Conservation (phyloP, 768 basidiomycete genomes). For the Lactarius pseudohatsudake region DNA sequence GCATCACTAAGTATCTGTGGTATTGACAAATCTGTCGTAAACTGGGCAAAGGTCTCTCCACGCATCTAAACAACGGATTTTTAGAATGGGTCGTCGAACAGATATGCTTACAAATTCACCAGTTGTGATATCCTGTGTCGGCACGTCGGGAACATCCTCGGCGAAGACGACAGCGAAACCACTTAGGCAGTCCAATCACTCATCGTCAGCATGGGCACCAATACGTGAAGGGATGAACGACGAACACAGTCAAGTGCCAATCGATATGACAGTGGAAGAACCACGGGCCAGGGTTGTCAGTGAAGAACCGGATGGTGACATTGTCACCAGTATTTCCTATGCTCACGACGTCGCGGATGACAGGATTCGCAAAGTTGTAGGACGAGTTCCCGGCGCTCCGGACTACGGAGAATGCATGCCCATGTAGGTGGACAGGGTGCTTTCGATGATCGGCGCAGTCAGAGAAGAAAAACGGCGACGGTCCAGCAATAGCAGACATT, state of each 20-base stretch:
- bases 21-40: not conserved
- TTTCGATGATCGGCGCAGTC: not conserved
- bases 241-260: slow-evolving; percentile 31
- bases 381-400: slow-evolving; percentile 17
- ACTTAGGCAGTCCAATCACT: not conserved
- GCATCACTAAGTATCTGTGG: not conserved
- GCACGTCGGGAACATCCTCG: slow-evolving; percentile 15
- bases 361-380: slow-evolving; percentile 38
- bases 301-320: slow-evolving; percentile 33
- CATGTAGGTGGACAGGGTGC: slow-evolving; percentile 13
- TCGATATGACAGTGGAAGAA: slow-evolving; percentile 36
- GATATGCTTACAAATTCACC: not conserved
- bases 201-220: not conserved
- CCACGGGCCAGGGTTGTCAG: slow-evolving; percentile 34
- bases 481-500: not conserved
- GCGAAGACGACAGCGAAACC: slow-evolving; percentile 25
- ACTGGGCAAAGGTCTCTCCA: not conserved
- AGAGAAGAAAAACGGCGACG: not conserved
- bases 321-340: slow-evolving; percentile 20
- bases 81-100: not conserved
- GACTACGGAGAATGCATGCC: slow-evolving; percentile 24
- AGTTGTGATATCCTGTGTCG: not conserved
- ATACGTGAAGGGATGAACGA: not conserved
- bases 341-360: slow-evolving; percentile 45
- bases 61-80: not conserved